phyloP scores from a whole-genome alignment of 148 eudicot species.

The Diospyros kaki region DNA sequence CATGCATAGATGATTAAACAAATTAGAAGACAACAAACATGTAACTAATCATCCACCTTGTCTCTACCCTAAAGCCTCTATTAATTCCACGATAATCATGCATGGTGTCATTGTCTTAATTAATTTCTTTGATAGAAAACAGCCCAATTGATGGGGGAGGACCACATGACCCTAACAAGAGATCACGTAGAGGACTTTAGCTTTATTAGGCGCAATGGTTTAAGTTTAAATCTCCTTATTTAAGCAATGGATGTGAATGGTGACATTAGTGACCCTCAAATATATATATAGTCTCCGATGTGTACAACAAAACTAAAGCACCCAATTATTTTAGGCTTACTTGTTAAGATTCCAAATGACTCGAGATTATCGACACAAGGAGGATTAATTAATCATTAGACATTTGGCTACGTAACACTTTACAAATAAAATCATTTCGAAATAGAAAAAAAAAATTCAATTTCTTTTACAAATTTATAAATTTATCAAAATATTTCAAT shows the following conservation, averaged over 20 bases:
- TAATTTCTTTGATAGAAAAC: too few relatives aligned
- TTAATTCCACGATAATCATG: too few relatives aligned
- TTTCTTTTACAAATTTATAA: background rate
- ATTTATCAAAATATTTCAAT: too few relatives aligned
- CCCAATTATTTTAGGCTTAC: background rate
- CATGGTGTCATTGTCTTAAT: too few relatives aligned
- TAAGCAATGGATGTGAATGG: background rate
- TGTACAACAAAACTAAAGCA: background rate
- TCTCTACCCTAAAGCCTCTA: too few relatives aligned
- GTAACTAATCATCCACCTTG: too few relatives aligned
- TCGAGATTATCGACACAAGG: background rate
- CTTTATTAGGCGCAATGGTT: background rate
- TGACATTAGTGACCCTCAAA: background rate
- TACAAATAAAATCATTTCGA: background rate
- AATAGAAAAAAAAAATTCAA: background rate
- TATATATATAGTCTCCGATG: background rate
- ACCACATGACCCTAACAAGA: background rate
- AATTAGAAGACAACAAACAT: too few relatives aligned
- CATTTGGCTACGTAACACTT: background rate
- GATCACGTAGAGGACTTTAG: background rate
- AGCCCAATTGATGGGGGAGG: background rate
- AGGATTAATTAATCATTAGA: background rate
- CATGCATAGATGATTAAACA: too few relatives aligned
- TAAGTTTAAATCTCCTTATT: background rate
- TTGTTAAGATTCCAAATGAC: background rate